Percentiles rank a stretch among this genome's conserved stretches.
Conservation (phyloP, 306 rosid species). For the Luffa aegyptiaca region DNA sequence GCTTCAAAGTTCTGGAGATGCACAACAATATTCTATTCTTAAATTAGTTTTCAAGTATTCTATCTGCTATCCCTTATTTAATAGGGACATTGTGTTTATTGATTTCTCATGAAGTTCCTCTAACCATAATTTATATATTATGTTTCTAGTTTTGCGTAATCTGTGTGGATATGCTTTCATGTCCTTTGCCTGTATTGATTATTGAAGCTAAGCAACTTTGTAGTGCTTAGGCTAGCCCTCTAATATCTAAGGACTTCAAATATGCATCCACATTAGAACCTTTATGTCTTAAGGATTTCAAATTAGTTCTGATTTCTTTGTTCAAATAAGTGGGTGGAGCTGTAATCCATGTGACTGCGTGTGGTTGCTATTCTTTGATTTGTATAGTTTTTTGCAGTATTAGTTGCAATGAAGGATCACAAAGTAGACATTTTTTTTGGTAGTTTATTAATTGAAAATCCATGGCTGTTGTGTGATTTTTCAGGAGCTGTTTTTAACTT, state of each 20-base stretch:
- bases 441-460: background rate
- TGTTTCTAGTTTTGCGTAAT: background rate
- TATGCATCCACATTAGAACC: background rate
- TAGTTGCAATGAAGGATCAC: background rate
- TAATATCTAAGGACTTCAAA: background rate
- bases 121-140: background rate
- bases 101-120: background rate
- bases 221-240: background rate
- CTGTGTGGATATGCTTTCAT: background rate
- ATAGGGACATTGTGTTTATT: background rate
- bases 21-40: no score
- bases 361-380: background rate
- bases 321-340: background rate
- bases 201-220: background rate
- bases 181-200: background rate
- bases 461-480: background rate
- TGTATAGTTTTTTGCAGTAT: background rate
- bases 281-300: background rate
- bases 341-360: background rate
- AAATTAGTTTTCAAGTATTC: no score
- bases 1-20: no score
- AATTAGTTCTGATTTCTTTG: background rate
- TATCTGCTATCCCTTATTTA: no score
- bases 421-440: background rate
- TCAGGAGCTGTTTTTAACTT: slow-evolving; percentile 56